Base-by-base conservation (phyloP, 495 filamentous ascomycete genomes). In the Cercophora samala region DNA sequence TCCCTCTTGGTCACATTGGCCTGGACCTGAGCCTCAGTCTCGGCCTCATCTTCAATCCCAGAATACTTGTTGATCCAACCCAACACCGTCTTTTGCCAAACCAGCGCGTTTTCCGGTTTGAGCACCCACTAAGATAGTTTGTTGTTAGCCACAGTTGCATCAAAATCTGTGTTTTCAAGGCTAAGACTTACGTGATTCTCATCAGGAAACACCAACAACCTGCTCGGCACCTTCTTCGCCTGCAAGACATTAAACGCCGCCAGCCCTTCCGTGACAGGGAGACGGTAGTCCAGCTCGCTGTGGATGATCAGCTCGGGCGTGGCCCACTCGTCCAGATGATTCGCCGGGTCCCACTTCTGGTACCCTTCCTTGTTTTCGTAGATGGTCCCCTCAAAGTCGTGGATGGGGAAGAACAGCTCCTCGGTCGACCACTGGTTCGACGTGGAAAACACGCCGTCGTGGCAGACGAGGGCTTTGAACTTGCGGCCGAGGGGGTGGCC, bases 251-350 rank as follows among this genome's bases (percentile, higher is more conserved):
- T 95, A 76, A 98, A 97, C 18, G 91, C 88, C 1, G 93, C 87
- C 26, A 97, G 78, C 0, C 93, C 94, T 74, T 97, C 93, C 0
- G 79, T 82, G 54, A 97, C 88, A 0, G 93, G 90, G 37, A 98
- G 79, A 18, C 94, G 86, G 75, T 97, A 98, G 76, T 98, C 94
- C 21, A 96, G 84, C 72, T 95, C 93, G 74, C 88, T 93, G 78
- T 97, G 94, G 64, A 98, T 93, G 69, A 97, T 85, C 66, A 96
- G 80, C 73, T 94, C 87, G 11, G 94, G 94, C 6, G 94, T 98
- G 1, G 84, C 82, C 94, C 94, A 97, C 56, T 85, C 74, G 22
- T 75, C 82, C 0, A 87, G 82, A 75, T 85, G 84, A 25, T 79
- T 78, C 2, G 90, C 86, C 0, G 94, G 94, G 76, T 96, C 90